These are phyloP conservation scores for Centella asiatica DNA, from an alignment of 129 eudicot genomes.

Conservation along the genomic window DNA sequence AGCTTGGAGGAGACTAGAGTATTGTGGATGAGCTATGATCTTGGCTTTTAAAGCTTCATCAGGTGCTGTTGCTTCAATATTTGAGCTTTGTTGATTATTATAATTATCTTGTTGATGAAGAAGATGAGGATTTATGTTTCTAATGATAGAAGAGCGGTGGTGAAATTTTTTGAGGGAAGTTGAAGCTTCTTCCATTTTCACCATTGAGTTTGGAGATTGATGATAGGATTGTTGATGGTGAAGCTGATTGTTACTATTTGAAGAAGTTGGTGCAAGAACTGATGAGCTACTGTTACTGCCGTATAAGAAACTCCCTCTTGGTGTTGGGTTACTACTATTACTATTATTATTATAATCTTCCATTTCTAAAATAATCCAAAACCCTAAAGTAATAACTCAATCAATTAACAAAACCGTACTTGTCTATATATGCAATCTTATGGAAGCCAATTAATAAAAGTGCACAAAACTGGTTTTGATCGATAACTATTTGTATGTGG, in stretches of 20 bases:
- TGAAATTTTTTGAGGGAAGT: slow-evolving; percentile 25
- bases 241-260: slow-evolving; percentile 5
- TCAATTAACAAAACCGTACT: no score
- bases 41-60: slow-evolving; percentile 69
- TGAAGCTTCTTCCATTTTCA: slow-evolving; percentile 60
- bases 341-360: slow-evolving; percentile 49
- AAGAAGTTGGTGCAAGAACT: slow-evolving; percentile 26
- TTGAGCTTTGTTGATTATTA: background rate
- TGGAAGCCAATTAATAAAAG: no score
- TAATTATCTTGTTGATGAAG: slow-evolving; percentile 7
- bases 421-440: no score
- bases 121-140: slow-evolving; percentile 11
- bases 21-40: slow-evolving; percentile 90
- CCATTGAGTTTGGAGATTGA: slow-evolving; percentile 31
- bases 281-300: slow-evolving; percentile 37
- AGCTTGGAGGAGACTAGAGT: slow-evolving; percentile 84
- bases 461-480: no score
- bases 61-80: slow-evolving; percentile 24
- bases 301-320: slow-evolving; percentile 38
- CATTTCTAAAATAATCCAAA: no score
- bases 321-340: slow-evolving; percentile 18
- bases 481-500: no score
- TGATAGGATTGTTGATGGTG: slow-evolving; percentile 33
- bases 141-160: slow-evolving; percentile 41
- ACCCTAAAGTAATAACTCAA: no score